These are phyloP conservation scores for Cutaneotrichosporon cavernicola DNA, from an alignment of 1,284 basidiomycete species.

Conservation along the genomic window DNA sequence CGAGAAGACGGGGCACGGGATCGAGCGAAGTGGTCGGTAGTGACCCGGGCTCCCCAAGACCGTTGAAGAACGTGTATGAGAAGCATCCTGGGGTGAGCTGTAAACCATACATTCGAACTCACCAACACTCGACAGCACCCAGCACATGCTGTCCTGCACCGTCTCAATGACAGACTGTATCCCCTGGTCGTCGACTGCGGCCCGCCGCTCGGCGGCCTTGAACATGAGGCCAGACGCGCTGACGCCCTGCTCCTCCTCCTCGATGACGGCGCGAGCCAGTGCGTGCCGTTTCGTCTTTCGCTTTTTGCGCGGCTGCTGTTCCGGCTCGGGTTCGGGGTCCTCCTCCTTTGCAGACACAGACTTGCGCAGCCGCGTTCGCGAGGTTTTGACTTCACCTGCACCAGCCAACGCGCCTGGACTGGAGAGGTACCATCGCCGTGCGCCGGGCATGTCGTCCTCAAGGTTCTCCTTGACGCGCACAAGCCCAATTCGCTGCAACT, in stretches of 20 bases:
- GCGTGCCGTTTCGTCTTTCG: conserved; percentile 43
- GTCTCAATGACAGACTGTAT: conserved; percentile 24
- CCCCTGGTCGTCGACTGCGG: conserved; percentile 16
- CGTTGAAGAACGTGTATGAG: conserved; percentile 39
- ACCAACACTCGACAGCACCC: conserved; percentile 96
- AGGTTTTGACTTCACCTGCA: conserved; percentile 35
- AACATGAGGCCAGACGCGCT: conserved; percentile 32
- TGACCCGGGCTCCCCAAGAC: conserved; percentile 5
- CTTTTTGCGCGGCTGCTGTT: conserved; percentile 19
- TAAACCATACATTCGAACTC: conserved; percentile 51
- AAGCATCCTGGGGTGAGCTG: conserved; percentile 33
- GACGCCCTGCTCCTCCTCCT: conserved; percentile 40
- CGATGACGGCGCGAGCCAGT: conserved; percentile 38
- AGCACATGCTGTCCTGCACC: conserved; percentile 90
- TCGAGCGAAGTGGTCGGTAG: conserved; percentile 57
- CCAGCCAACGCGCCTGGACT: conserved; percentile 46
- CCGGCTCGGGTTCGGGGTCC: not conserved
- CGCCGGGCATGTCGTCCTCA: conserved; percentile 26
- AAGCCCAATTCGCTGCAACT: conserved; percentile 93
- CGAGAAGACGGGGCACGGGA: conserved; percentile 82
- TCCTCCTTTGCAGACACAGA: conserved; percentile 8
- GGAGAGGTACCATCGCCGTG: conserved; percentile 39
- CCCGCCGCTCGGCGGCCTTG: conserved; percentile 27
- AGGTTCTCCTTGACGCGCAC: conserved; percentile 61
- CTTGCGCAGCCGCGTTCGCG: conserved; percentile 11